These are phyloP conservation scores for Leonotis leonurus DNA, from an alignment of 257 asterid species.

Conservation along the genomic window DNA sequence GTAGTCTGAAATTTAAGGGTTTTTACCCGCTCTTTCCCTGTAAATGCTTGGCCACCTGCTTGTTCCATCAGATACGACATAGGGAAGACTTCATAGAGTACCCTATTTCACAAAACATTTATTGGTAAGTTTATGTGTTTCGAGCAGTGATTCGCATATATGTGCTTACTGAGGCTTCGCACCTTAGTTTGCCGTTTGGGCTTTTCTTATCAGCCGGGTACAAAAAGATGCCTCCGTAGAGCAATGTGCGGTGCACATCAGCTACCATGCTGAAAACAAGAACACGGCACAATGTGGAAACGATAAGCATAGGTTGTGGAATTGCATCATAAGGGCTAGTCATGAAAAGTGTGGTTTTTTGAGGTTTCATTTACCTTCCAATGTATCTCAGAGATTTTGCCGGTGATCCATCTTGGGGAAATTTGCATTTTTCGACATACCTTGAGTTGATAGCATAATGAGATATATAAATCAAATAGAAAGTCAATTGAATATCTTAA, in stretches of 20 bases:
- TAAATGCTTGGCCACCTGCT: slow-evolving; percentile 96
- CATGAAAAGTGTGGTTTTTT: neutral
- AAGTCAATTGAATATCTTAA: neutral
- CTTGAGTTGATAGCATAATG: slow-evolving; percentile 31
- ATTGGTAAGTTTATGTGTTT: neutral
- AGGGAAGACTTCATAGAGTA: slow-evolving; percentile 94
- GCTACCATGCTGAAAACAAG: slow-evolving; percentile 82
- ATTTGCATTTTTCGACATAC: slow-evolving; percentile 82
- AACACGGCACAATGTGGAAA: neutral
- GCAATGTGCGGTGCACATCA: slow-evolving; percentile 96
- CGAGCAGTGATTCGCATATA: neutral
- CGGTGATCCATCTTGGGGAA: slow-evolving; percentile 82
- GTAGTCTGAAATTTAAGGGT: neutral
- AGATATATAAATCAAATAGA: neutral
- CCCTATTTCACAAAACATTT: slow-evolving; percentile 40
- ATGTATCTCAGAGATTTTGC: slow-evolving; percentile 88
- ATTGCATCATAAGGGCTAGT: neutral
- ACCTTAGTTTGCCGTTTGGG: slow-evolving; percentile 87
- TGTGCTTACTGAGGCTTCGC: neutral
- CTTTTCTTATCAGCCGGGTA: slow-evolving; percentile 98
- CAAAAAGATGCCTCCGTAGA: slow-evolving; percentile 95
- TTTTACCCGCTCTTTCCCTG: slow-evolving; percentile 80
- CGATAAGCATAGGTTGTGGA: no score
- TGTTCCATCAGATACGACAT: slow-evolving; percentile 97
- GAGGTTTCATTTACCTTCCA: slow-evolving; percentile 66